A percentile compares a stretch with the other conserved stretches of the same genome.
phyloP scores from a whole-genome alignment of 805 yeast species.

The Nakazawaea molendinolei region DNA sequence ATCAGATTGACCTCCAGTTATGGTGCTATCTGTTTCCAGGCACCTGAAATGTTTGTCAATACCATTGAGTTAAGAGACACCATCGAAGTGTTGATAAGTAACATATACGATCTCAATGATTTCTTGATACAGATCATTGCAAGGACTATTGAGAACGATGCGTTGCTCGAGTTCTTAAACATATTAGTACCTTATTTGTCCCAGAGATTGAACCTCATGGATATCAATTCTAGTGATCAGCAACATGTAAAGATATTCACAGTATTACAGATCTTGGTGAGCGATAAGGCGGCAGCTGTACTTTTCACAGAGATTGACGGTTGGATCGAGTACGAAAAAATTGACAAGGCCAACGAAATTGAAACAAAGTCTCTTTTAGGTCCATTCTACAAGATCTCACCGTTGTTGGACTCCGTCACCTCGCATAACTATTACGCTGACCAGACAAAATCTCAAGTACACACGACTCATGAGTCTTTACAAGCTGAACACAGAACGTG shows the following conservation, averaged over 20 bases:
- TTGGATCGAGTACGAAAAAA: slow-evolving; percentile 38
- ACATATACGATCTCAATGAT: slow-evolving; percentile 25
- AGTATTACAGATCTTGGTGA: slow-evolving; percentile 49
- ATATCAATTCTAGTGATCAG: slow-evolving; percentile 38
- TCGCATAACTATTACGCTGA: slow-evolving; percentile 35
- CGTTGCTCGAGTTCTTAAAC: slow-evolving; percentile 52
- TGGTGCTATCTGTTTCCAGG: slow-evolving; percentile 62
- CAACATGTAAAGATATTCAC: slow-evolving; percentile 47
- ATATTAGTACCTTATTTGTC: slow-evolving; percentile 42
- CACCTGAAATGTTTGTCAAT: slow-evolving; percentile 53
- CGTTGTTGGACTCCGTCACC: slow-evolving; percentile 50
- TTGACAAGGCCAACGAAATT: slow-evolving; percentile 40
- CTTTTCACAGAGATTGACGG: slow-evolving; percentile 50
- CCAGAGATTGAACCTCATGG: slow-evolving; percentile 27
- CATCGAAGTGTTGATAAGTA: slow-evolving; percentile 20
- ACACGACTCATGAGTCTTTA: slow-evolving; percentile 48
- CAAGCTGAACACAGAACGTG: slow-evolving; percentile 58
- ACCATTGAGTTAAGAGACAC: slow-evolving; percentile 26
- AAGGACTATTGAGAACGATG: slow-evolving; percentile 61
- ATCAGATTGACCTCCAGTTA: slow-evolving; percentile 49
- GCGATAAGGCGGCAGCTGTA: slow-evolving; percentile 56
- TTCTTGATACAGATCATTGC: slow-evolving; percentile 51
- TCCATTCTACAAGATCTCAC: slow-evolving; percentile 69
- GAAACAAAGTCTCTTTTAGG: slow-evolving; percentile 69
- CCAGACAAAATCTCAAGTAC: slow-evolving; percentile 35